A percentile compares a stretch with the other conserved stretches of the same genome.
These are phyloP conservation scores for Gnaphalium uliginosum DNA, from an alignment of 129 eudicot genomes.

Conservation along the genomic window DNA sequence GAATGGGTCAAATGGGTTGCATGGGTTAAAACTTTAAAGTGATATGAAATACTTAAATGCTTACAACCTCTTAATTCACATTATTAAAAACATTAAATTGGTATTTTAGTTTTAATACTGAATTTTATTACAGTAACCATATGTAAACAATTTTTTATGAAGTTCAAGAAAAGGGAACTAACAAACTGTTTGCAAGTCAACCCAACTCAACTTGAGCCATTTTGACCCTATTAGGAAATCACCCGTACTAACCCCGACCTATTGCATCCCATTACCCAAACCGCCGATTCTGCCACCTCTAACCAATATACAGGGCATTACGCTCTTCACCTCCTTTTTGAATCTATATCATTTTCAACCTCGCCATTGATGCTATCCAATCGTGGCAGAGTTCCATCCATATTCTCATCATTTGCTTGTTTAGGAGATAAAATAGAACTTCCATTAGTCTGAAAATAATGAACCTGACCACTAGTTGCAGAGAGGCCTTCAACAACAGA, in stretches of 20 bases:
- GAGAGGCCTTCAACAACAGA: slow-evolving; percentile 43
- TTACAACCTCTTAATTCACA: too few species aligned
- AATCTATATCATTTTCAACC: slow-evolving; percentile 58
- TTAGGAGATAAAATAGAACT: slow-evolving; percentile 66
- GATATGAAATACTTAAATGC: too few species aligned
- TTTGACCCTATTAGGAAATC: background rate
- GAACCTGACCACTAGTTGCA: slow-evolving; percentile 44
- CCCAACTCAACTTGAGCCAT: background rate
- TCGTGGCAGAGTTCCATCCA: slow-evolving; percentile 49
- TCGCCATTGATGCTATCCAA: slow-evolving; percentile 46
- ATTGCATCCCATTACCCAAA: too few species aligned
- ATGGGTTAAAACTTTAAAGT: too few species aligned
- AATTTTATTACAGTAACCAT: too few species aligned
- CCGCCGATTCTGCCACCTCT: background rate
- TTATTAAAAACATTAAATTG: background rate
- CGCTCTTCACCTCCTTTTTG: slow-evolving; percentile 70
- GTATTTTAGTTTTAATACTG: background rate
- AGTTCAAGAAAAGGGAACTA: background rate
- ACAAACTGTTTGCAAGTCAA: background rate
- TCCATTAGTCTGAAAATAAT: slow-evolving; percentile 45
- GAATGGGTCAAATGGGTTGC: too few species aligned
- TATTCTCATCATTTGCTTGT: slow-evolving; percentile 49
- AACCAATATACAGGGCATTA: slow-evolving; percentile 5
- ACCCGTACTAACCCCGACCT: background rate
- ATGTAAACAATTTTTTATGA: too few species aligned